Conservation (phyloP, 225 moss, liverwort and hornwort genomes). For the Pseudisothecium myosuroides region DNA sequence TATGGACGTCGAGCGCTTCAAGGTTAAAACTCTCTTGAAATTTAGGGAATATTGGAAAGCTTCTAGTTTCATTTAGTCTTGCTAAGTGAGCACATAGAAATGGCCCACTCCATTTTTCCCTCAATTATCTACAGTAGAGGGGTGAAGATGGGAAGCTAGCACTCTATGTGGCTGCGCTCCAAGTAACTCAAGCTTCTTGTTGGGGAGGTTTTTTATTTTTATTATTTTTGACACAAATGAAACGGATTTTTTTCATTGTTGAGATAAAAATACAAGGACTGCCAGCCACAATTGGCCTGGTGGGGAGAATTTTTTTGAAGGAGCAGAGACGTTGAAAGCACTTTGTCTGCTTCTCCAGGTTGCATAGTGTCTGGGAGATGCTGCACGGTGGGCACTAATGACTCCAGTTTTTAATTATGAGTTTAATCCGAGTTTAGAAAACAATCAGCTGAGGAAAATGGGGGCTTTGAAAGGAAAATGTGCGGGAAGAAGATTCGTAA, state of each 20-base stretch:
- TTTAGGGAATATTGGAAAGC: background rate
- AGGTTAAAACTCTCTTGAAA: background rate
- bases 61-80: background rate
- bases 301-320: background rate
- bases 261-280: too few species aligned
- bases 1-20: too few species aligned
- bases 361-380: background rate
- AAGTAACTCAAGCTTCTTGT: too few species aligned
- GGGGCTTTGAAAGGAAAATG: background rate
- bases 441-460: background rate
- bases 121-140: background rate
- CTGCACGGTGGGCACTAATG: background rate
- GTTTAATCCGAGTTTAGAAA: background rate
- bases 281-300: too few species aligned
- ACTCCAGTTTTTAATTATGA: too few species aligned
- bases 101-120: background rate
- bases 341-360: background rate
- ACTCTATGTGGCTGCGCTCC: too few species aligned
- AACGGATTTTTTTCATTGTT: too few species aligned
- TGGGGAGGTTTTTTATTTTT: too few species aligned
- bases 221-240: too few species aligned
- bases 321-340: background rate
- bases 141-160: background rate
- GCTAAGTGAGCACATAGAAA: fast-evolving
- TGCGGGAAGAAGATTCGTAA: background rate